These are phyloP conservation scores for Coemansia sp. DNA, from an alignment of 371 early-diverging fungal genomes.

Conservation along the genomic window DNA sequence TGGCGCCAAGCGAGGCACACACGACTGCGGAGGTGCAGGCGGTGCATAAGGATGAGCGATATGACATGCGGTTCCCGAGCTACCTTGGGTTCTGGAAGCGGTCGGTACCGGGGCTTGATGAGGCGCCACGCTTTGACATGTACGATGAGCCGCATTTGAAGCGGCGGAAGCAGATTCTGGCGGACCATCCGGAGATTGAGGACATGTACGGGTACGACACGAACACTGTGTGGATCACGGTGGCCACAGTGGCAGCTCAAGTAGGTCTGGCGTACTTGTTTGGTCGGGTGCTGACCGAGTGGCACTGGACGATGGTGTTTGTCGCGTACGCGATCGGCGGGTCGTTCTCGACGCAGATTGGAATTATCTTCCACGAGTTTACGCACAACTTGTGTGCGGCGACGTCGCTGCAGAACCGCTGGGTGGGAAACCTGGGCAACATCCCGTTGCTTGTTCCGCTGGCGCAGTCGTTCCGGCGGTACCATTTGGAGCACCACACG, in stretches of 20 bases:
- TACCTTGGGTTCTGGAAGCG: conserved; percentile 84
- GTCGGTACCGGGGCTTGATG: conserved; percentile 72
- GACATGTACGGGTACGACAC: conserved; percentile 82
- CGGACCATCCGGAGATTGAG: conserved; percentile 85
- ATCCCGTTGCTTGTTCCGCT: conserved; percentile 80
- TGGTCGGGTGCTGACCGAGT: conserved; percentile 61
- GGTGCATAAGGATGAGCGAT: conserved; percentile 52
- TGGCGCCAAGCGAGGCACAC: conserved; percentile 32
- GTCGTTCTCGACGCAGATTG: conserved; percentile 72
- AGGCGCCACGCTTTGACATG: conserved; percentile 78
- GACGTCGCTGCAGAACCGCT: conserved; percentile 70
- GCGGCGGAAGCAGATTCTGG: conserved; percentile 82
- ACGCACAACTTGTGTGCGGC: conserved; percentile 79
- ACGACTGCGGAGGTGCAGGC: conserved; percentile 33
- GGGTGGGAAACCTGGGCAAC: conserved; percentile 82
- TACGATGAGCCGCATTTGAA: conserved; percentile 95
- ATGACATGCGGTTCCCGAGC: conserved; percentile 74
- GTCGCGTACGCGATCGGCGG: conserved; percentile 82
- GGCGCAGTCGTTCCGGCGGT: conserved; percentile 82
- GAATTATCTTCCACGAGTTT: conserved; percentile 89
- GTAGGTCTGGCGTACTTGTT: conserved; percentile 76
- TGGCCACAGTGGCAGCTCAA: conserved; percentile 68
- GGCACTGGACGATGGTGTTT: conserved; percentile 61
- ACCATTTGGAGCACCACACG: conserved; percentile 95
- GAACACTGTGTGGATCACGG: conserved; percentile 70